A percentile compares a stretch with the other conserved stretches of the same genome.
Conservation (phyloP, 2,329 filamentous ascomycete genomes). For the Colletotrichum endophyticum region DNA sequence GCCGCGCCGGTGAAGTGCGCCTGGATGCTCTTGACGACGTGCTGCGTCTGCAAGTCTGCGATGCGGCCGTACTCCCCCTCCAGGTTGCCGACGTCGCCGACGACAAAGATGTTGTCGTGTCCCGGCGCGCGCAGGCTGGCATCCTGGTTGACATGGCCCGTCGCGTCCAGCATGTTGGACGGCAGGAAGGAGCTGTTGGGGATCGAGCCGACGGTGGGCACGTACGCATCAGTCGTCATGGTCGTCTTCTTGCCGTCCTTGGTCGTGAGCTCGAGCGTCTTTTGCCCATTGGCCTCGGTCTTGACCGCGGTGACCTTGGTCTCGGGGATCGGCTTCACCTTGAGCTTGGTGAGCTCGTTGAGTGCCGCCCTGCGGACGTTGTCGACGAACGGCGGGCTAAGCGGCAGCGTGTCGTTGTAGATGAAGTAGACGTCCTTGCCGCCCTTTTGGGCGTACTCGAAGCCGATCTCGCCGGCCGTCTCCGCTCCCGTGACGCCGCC, state of each 20-base stretch:
- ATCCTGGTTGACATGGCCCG: conserved; percentile 41
- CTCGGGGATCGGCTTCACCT: conserved; percentile 45
- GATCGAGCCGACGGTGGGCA: conserved; percentile 50
- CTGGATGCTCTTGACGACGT: conserved; percentile 39
- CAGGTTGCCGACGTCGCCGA: conserved; percentile 49
- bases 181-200: conserved; percentile 52
- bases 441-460: conserved; percentile 45
- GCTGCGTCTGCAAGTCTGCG: conserved; percentile 36
- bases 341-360: conserved; percentile 46
- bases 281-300: conserved; percentile 27
- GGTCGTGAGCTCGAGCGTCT: conserved; percentile 36
- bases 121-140: conserved; percentile 38
- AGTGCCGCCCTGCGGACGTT: conserved; percentile 43
- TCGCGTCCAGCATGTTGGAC: conserved; percentile 35
- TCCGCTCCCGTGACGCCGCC: conserved; percentile 57
- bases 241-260: conserved; percentile 38
- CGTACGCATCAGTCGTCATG: conserved; percentile 47
- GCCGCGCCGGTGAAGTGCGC: conserved; percentile 33
- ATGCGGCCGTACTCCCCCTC: conserved; percentile 36
- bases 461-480: conserved; percentile 55
- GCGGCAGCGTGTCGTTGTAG: conserved; percentile 41
- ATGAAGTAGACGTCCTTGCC: conserved; percentile 53
- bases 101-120: conserved; percentile 45
- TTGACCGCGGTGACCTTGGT: conserved; percentile 36
- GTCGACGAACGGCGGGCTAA: conserved; percentile 33